Percentiles rank a stretch among this genome's conserved stretches.
Conservation (phyloP, 306 rosid genomes). For the Lathyrus tuberosus region DNA sequence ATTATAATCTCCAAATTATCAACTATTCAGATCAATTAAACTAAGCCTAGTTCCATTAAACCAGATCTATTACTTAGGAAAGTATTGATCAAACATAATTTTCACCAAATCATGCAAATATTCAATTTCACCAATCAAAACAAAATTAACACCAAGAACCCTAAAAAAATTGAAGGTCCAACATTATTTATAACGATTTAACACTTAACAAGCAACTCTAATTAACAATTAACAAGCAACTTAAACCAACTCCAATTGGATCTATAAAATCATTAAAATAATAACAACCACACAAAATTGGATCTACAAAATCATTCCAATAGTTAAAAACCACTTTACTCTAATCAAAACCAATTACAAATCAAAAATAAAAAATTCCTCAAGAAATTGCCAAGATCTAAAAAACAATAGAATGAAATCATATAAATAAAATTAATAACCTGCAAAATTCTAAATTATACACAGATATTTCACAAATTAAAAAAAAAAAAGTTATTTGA, state of each 20-base stretch:
- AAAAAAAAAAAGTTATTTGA: neutral
- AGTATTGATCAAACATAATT: constrained; percentile 10
- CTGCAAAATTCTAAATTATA: constrained; percentile 15
- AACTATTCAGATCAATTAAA: constrained; percentile 11
- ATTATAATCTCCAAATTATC: constrained; percentile 24
- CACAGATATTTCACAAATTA: neutral
- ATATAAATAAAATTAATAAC: neutral
- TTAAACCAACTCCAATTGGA: constrained; percentile 36
- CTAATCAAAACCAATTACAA: neutral
- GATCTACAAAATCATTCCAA: constrained; percentile 35
- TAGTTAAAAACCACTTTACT: neutral
- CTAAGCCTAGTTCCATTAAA: neutral
- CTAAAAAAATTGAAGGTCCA: neutral
- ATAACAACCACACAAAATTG: constrained; percentile 19
- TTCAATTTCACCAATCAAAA: neutral
- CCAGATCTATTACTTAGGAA: constrained; percentile 9
- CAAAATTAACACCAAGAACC: constrained; percentile 5
- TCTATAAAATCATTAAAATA: constrained; percentile 27
- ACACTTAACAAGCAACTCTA: constrained; percentile 12
- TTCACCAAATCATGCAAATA: constrained; percentile 1
- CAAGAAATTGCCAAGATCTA: constrained; percentile 32
- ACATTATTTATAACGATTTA: neutral
- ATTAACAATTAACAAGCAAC: constrained; percentile 22
- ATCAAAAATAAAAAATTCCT: neutral
- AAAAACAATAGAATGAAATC: neutral